A percentile compares a stretch with the other conserved stretches of the same genome.
phyloP scores from a whole-genome alignment of 2,329 filamentous ascomycete species.

The Aspergillus udagawae region DNA sequence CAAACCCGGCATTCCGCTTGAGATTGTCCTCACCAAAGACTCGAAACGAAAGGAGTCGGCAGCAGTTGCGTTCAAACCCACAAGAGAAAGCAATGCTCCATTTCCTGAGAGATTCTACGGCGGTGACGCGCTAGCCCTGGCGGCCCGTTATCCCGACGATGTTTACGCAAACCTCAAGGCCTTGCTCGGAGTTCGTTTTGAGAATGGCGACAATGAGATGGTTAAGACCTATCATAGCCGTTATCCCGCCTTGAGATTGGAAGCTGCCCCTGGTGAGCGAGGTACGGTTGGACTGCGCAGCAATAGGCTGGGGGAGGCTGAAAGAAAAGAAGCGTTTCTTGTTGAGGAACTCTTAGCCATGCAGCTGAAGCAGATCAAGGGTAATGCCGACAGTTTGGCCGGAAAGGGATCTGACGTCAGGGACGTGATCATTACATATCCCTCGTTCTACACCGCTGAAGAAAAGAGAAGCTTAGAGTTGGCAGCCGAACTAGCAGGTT shows the following conservation, averaged over 20 bases:
- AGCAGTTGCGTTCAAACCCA: slow-evolving; percentile 88
- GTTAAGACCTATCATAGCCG: slow-evolving; percentile 68
- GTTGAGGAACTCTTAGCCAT: slow-evolving; percentile 95
- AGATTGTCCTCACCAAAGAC: slow-evolving; percentile 97
- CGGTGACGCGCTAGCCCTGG: slow-evolving; percentile 81
- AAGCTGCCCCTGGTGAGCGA: slow-evolving; percentile 48
- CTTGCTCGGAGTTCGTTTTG: slow-evolving; percentile 68
- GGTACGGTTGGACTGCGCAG: slow-evolving; percentile 81
- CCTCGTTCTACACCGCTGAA: slow-evolving; percentile 82
- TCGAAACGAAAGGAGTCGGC: slow-evolving; percentile 93
- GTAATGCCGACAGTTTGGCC: slow-evolving; percentile 80
- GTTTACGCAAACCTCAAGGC: slow-evolving; percentile 93
- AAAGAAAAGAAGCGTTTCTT: slow-evolving; percentile 60
- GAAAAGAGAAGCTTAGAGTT: slow-evolving; percentile 83
- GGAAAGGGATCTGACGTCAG: slow-evolving; percentile 69
- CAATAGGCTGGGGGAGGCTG: slow-evolving; percentile 60
- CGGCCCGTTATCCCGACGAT: slow-evolving; percentile 83
- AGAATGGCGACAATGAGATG: slow-evolving; percentile 41
- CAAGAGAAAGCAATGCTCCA: slow-evolving; percentile 58
- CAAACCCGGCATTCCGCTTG: slow-evolving; percentile 93
- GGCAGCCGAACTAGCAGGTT: slow-evolving; percentile 80
- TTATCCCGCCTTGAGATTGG: slow-evolving; percentile 73
- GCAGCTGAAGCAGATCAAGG: slow-evolving; percentile 87
- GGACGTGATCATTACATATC: slow-evolving; percentile 84
- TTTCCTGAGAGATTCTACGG: slow-evolving; percentile 92